phyloP scores from a whole-genome alignment of 495 filamentous ascomycete species.

The Letharia columbiana region DNA sequence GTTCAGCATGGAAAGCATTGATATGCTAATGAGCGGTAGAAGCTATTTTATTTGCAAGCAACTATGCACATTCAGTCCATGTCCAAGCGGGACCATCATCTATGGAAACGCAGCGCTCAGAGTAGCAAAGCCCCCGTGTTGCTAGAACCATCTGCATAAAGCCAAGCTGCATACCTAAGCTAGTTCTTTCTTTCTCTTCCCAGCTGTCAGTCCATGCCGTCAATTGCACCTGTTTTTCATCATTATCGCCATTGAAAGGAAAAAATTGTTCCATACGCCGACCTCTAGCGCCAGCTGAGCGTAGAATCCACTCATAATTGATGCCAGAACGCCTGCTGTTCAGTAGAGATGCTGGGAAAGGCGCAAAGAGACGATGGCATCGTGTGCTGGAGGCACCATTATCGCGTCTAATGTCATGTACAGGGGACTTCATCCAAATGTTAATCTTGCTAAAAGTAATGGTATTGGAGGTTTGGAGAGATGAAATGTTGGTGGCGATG shows the following conservation, averaged over 20 bases:
- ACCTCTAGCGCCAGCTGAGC: slow-evolving; percentile 7
- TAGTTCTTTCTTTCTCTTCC: background rate
- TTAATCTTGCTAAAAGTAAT: slow-evolving; percentile 2
- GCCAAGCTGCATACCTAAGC: slow-evolving; percentile 6
- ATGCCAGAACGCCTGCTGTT: slow-evolving; percentile 9
- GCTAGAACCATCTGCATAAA: slow-evolving; percentile 3
- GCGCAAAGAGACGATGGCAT: background rate
- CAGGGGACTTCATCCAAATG: slow-evolving; percentile 14
- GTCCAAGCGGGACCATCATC: slow-evolving; percentile 11
- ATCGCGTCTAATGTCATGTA: slow-evolving; percentile 13
- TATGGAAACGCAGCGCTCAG: slow-evolving; percentile 15
- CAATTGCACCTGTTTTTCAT: background rate
- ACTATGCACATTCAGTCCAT: slow-evolving; percentile 13
- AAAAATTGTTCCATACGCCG: background rate
- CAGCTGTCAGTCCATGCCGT: background rate
- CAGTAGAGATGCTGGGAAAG: slow-evolving; percentile 1
- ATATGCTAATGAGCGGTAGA: background rate
- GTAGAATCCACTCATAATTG: slow-evolving; percentile 4
- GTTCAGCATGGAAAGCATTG: background rate
- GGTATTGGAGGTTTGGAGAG: background rate
- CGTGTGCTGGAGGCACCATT: slow-evolving; percentile 1
- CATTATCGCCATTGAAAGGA: slow-evolving; percentile 5
- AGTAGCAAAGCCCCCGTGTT: slow-evolving; percentile 13
- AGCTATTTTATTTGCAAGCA: slow-evolving; percentile 11
- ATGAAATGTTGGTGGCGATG: background rate